These are phyloP conservation scores for slime mould (Dictyostelium discoideum) DNA, from an alignment of 78 protist genomes.

Conservation along the genomic window DNA sequence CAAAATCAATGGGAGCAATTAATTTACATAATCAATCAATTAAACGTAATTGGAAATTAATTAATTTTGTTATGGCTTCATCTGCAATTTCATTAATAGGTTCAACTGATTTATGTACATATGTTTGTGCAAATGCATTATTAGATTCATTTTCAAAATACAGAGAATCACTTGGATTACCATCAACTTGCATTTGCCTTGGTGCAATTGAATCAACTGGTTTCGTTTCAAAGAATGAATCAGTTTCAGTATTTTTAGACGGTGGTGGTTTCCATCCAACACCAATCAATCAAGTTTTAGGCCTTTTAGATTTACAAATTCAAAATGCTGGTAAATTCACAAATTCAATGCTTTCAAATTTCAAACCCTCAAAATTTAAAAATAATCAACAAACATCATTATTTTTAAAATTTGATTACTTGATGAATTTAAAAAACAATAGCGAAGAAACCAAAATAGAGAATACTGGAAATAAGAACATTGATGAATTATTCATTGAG, in stretches of 20 bases:
- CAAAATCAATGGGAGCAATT: constrained; percentile 82
- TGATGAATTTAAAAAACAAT: neutral
- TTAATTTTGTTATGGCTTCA: constrained; percentile 55
- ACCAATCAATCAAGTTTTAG: neutral
- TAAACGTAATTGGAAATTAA: neutral
- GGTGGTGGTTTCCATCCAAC: neutral
- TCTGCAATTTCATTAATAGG: constrained; percentile 18
- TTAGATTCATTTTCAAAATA: constrained; percentile 71
- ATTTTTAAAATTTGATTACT: neutral
- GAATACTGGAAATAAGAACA: too few species aligned
- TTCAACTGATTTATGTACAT: constrained; percentile 47
- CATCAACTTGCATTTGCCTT: constrained; percentile 29
- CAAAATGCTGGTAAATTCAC: neutral
- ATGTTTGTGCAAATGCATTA: constrained; percentile 83
- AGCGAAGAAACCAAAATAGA: too few species aligned
- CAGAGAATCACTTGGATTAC: constrained; percentile 49
- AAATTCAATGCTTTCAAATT: neutral
- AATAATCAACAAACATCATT: neutral
- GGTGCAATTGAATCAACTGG: constrained; percentile 64
- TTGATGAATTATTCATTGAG: neutral
- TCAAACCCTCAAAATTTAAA: neutral
- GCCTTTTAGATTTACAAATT: neutral
- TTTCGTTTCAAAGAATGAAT: constrained; percentile 5
- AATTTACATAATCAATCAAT: constrained; percentile 57
- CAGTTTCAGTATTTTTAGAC: neutral